phyloP scores from a whole-genome alignment of 345 rosid genomes.

The Hibiscus trionum region DNA sequence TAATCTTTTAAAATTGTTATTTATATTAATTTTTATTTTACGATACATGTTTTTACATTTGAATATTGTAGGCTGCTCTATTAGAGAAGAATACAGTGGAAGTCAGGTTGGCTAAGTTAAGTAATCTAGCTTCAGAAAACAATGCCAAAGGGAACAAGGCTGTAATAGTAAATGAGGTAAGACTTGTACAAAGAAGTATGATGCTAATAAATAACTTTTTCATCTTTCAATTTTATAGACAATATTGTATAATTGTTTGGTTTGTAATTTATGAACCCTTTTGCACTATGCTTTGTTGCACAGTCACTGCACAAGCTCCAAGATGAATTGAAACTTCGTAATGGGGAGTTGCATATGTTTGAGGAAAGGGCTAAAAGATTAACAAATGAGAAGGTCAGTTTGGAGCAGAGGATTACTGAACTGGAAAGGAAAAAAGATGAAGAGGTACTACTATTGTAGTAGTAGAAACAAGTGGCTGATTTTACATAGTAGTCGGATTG shows the following conservation, averaged over 20 bases:
- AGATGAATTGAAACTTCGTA: slow-evolving; percentile 52
- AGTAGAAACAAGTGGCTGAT: neutral
- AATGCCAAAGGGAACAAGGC: slow-evolving; percentile 33
- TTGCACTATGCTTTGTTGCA: slow-evolving; percentile 18
- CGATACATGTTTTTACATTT: slow-evolving; percentile 8
- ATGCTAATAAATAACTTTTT: neutral
- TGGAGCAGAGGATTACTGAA: slow-evolving; percentile 48
- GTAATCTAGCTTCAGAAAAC: slow-evolving; percentile 32
- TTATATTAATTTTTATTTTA: neutral
- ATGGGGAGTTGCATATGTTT: slow-evolving; percentile 45
- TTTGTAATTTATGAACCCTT: neutral
- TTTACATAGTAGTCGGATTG: slow-evolving; percentile 2
- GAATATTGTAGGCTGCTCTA: slow-evolving; percentile 41
- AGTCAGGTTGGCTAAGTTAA: slow-evolving; percentile 38
- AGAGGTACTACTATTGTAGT: slow-evolving; percentile 44
- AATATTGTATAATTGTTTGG: neutral
- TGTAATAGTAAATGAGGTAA: slow-evolving; percentile 53
- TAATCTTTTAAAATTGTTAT: slow-evolving; percentile 4
- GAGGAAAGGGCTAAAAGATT: slow-evolving; percentile 45
- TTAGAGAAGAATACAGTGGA: slow-evolving; percentile 58
- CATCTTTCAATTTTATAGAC: neutral
- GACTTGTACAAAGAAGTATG: neutral
- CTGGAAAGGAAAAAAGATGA: slow-evolving; percentile 60
- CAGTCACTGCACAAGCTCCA: slow-evolving; percentile 54
- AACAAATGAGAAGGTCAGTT: slow-evolving; percentile 43